Conservation (phyloP, 495 filamentous ascomycete genomes). For the Delitschia confertaspora region DNA sequence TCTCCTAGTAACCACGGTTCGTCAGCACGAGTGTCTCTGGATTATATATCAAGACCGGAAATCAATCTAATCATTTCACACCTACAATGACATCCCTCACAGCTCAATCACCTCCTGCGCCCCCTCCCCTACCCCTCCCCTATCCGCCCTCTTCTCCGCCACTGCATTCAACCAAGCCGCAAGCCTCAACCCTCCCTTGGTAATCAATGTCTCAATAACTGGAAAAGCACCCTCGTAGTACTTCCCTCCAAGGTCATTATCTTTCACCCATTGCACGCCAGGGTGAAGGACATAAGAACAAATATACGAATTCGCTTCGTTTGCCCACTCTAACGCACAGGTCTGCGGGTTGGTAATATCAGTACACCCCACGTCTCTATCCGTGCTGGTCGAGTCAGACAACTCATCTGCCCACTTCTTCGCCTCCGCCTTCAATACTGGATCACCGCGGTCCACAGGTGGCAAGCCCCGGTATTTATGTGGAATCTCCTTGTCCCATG, state of each 20-base stretch:
- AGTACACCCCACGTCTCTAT: too few species aligned
- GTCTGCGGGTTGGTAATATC: neutral
- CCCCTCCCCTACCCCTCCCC: neutral
- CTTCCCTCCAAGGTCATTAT: slow-evolving; percentile 4
- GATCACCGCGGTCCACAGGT: neutral
- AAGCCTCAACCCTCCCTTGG: neutral
- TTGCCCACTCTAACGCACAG: slow-evolving; percentile 4
- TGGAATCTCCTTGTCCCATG: slow-evolving; percentile 11
- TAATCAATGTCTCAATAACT: slow-evolving; percentile 1
- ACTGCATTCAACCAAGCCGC: neutral
- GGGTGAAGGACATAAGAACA: slow-evolving; percentile 1
- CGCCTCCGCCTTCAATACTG: neutral
- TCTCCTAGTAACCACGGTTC: too few species aligned
- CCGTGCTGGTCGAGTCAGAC: too few species aligned
- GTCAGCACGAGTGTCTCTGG: too few species aligned
- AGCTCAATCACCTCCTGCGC: neutral
- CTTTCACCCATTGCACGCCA: neutral
- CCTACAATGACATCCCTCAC: neutral
- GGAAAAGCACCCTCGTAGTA: slow-evolving; percentile 11
- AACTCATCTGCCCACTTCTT: slow-evolving; percentile 4
- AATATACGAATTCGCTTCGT: slow-evolving; percentile 3
- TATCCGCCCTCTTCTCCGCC: neutral
- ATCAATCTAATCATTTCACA: neutral
- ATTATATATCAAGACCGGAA: too few species aligned
- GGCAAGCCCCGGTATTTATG: slow-evolving; percentile 1